Percentiles rank a stretch among this genome's conserved stretches.
phyloP scores from a whole-genome alignment of 2,329 filamentous ascomycete species.

The Penicillium sp. region DNA sequence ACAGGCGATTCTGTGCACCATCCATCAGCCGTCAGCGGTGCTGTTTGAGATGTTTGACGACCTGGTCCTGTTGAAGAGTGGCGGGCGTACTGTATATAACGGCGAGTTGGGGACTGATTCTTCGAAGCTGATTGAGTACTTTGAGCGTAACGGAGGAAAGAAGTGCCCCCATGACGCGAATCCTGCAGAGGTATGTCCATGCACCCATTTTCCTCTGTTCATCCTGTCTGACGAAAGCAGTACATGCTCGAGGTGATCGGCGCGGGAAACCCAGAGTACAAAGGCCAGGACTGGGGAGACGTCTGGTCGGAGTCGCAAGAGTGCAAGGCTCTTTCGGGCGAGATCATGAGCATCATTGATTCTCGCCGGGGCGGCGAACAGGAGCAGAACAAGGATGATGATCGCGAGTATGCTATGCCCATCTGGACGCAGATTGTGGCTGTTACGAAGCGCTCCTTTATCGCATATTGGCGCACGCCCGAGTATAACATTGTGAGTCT shows the following conservation, averaged over 20 bases:
- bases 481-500: constrained; percentile 57
- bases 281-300: constrained; percentile 66
- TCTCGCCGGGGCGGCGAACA: constrained; percentile 49
- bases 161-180: constrained; percentile 67
- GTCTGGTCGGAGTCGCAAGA: constrained; percentile 63
- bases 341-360: constrained; percentile 60
- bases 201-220: fast-evolving
- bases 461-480: constrained; percentile 69
- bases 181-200: constrained; percentile 62
- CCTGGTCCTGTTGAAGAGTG: constrained; percentile 75
- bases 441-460: constrained; percentile 63
- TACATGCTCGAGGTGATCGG: constrained; percentile 81
- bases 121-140: constrained; percentile 70
- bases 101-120: constrained; percentile 82
- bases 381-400: constrained; percentile 51
- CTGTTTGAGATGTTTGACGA: constrained; percentile 89
- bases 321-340: constrained; percentile 50
- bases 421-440: constrained; percentile 58
- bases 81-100: constrained; percentile 84
- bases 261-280: constrained; percentile 65
- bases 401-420: constrained; percentile 68
- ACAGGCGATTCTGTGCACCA: constrained; percentile 88
- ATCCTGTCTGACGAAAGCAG: constrained; percentile 44
- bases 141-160: constrained; percentile 67
- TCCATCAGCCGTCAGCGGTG: constrained; percentile 85